Percentiles rank a stretch among this genome's conserved stretches.
phyloP scores from a whole-genome alignment of 805 yeast species.

The Metschnikowia shivogae region DNA sequence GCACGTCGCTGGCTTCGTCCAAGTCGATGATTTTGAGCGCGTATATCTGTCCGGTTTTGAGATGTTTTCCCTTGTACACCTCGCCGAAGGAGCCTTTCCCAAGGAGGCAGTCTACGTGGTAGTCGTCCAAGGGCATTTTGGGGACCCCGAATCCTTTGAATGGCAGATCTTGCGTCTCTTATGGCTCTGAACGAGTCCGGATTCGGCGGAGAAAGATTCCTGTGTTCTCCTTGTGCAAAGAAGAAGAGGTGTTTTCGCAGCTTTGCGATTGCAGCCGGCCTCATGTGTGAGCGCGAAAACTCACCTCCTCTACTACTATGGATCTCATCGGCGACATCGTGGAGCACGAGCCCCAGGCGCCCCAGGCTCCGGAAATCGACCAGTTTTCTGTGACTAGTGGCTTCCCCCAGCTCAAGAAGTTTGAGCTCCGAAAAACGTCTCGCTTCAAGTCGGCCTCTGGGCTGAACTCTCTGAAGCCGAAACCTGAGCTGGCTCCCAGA shows the following conservation, averaged over 20 bases:
- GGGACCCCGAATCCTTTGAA: background rate
- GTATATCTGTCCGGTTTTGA: slow-evolving; percentile 41
- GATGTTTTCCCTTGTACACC: slow-evolving; percentile 57
- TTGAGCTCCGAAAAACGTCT: slow-evolving; percentile 23
- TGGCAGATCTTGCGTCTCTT: background rate
- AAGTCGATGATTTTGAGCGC: slow-evolving; percentile 87
- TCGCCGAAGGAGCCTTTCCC: slow-evolving; percentile 89
- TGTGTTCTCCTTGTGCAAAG: background rate
- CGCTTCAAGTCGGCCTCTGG: slow-evolving; percentile 7
- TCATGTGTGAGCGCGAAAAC: slow-evolving; percentile 3
- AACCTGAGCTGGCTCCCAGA: too few relatives aligned
- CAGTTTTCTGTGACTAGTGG: slow-evolving; percentile 21
- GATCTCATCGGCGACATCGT: slow-evolving; percentile 70
- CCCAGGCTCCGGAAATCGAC: slow-evolving; percentile 19
- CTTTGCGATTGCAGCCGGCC: slow-evolving; percentile 5
- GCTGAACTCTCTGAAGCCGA: too few relatives aligned
- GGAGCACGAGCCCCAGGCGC: slow-evolving; percentile 48
- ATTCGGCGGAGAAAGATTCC: background rate
- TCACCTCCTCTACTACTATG: slow-evolving; percentile 33
- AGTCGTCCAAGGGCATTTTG: slow-evolving; percentile 16
- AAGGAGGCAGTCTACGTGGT: slow-evolving; percentile 24
- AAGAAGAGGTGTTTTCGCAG: slow-evolving; percentile 1
- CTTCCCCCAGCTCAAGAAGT: slow-evolving; percentile 31
- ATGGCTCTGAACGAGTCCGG: background rate
- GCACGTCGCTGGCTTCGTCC: slow-evolving; percentile 71